phyloP scores from a whole-genome alignment of 2,329 filamentous ascomycete species.

The Fusarium nodosum region DNA sequence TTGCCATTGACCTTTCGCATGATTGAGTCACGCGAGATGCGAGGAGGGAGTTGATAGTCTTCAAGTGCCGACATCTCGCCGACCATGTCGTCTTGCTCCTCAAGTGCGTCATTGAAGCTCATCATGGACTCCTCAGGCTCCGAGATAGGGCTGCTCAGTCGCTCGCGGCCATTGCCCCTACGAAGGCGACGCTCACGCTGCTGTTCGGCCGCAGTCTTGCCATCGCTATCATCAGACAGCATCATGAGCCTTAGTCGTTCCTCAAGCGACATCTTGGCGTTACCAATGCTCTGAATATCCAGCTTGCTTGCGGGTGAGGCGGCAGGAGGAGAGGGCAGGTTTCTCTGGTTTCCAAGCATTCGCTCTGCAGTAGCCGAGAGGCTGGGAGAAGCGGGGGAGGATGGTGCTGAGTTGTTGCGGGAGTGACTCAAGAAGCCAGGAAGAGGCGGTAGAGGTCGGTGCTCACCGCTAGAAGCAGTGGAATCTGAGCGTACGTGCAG shows the following conservation, averaged over 20 bases:
- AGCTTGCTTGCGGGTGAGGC: conserved; percentile 75
- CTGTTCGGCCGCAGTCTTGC: conserved; percentile 72
- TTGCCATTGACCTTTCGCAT: conserved; percentile 85
- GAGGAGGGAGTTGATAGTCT: conserved; percentile 77
- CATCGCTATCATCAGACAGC: conserved; percentile 75
- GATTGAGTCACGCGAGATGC: conserved; percentile 94
- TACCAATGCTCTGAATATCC: conserved; percentile 82
- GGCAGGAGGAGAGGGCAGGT: conserved; percentile 79
- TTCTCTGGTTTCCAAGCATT: conserved; percentile 74
- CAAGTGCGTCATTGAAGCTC: conserved; percentile 55
- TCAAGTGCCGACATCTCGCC: conserved; percentile 71
- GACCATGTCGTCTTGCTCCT: conserved; percentile 71
- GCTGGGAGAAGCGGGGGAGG: conserved; percentile 70
- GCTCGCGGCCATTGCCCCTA: conserved; percentile 69
- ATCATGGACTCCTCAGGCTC: conserved; percentile 57
- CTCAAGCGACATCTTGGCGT: conserved; percentile 84
- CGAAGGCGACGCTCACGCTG: conserved; percentile 78
- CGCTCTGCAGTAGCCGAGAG: conserved; percentile 80
- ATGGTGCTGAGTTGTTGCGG: conserved; percentile 60
- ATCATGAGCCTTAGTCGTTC: conserved; percentile 91
- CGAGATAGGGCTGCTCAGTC: conserved; percentile 60
- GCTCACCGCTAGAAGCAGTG: conserved; percentile 81
- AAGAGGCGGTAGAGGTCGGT: conserved; percentile 87
- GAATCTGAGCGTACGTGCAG: conserved; percentile 77
- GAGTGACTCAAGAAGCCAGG: conserved; percentile 68